Base-by-base conservation (phyloP, 805 yeast genomes). In the Saccharomycopsis javanensis region DNA sequence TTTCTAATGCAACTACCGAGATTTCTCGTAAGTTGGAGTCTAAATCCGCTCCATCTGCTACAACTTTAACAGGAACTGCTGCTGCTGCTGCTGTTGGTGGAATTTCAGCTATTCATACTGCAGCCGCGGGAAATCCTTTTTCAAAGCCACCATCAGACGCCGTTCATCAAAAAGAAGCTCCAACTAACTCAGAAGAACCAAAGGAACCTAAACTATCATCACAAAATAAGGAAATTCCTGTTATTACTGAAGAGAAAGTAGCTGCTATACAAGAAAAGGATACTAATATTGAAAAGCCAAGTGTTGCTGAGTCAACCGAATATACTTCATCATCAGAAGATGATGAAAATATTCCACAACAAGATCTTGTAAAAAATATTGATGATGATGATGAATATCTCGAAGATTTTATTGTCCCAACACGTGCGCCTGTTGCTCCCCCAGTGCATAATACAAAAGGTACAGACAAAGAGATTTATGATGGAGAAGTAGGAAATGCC, bases 291-390 rank as follows among this genome's bases (percentile, higher is more conserved):
- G 48, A 42, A 23, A 18, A 50, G 10, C 52, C 52, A 8, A 25
- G 20, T 28, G 4, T 11, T 37, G 34, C 79, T 72, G 15, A n/a
- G n/a, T n/a, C 87, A 64, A 59, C 88, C 79, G 31, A 81, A 68
- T 1, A 83, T 59, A 77, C 74, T 0, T 68, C 62, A 4, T 78
- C 65, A 5, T 79, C 62, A 1, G 73, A 37, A 3, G 2, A 70
- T 35, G 2, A 79, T 66, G 10, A 71, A 64, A 7, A 74, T 72
- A 8, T 70, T 55, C 81, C n/a, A n/a, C n/a, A 74, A 42, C 82
- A 74, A 64, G 84, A 78, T 65, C 84, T 81, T 8, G 74, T 71
- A 68, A 70, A 64, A 18, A 28, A 50, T 31, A 31, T 28, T 31
- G 34, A 28, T 5, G 52, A 62, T 63, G 61, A 45, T 62, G 48